Percentiles rank a stretch among this genome's conserved stretches.
Conservation (phyloP, 177 flowering plant genomes). For the Vitis hybrid region DNA sequence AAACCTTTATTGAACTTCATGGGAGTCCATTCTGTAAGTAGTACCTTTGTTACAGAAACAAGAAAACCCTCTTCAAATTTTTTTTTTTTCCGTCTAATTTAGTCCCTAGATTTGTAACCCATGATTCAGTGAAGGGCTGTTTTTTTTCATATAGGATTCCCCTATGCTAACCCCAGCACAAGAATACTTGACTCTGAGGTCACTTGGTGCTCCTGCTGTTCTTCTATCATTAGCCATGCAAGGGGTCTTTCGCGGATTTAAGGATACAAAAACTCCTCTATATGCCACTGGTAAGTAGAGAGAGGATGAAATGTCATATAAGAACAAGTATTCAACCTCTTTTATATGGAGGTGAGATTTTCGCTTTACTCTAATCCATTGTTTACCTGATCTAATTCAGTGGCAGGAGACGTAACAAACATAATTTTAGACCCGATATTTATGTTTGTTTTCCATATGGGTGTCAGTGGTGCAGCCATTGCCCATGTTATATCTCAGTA, state of each 20-base stretch:
- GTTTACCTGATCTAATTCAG: constrained; percentile 28
- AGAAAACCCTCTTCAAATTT: neutral
- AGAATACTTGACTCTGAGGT: no score
- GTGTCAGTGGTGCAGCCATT: no score
- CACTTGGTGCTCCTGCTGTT: no score
- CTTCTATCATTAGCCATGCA: no score
- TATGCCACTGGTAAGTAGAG: constrained; percentile 26
- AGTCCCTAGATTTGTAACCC: neutral
- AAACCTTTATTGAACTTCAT: constrained; percentile 59
- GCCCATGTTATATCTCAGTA: constrained; percentile 1
- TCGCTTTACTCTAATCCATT: constrained; percentile 6
- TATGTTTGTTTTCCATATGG: no score
- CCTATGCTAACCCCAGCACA: no score
- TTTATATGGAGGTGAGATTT: neutral
- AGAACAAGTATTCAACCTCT: no score
- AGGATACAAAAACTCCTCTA: no score
- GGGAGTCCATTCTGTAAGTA: constrained; percentile 54
- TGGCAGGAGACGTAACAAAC: no score
- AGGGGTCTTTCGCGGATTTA: no score
- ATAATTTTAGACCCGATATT: no score
- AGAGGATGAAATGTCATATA: neutral
- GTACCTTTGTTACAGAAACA: neutral
- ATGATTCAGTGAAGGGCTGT: constrained; percentile 1
- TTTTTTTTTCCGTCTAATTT: neutral
- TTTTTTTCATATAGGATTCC: constrained; percentile 31